These are phyloP conservation scores for Epichloe typhina DNA, from an alignment of 2,329 filamentous ascomycete genomes.

Conservation along the genomic window DNA sequence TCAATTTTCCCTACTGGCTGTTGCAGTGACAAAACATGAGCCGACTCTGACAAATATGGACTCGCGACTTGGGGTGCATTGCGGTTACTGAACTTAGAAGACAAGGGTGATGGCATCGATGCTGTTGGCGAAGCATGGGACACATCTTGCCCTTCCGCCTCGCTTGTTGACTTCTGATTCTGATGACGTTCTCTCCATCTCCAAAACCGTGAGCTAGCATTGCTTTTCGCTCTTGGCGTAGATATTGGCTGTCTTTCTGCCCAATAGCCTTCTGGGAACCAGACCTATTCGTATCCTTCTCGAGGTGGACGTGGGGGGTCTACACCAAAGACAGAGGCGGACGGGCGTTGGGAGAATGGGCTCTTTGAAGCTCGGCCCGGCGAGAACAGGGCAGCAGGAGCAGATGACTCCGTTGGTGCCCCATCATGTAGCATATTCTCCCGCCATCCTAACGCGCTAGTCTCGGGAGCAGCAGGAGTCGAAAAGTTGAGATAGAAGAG, in stretches of 20 bases:
- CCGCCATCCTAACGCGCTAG: not conserved
- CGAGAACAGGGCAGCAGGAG: not conserved
- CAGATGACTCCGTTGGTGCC: not conserved
- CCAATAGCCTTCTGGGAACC: conserved; percentile 50
- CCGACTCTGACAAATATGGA: conserved; percentile 33
- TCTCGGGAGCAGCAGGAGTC: conserved; percentile 1
- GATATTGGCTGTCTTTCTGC: conserved; percentile 35
- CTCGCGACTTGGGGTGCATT: conserved; percentile 17
- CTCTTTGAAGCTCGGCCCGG: not conserved
- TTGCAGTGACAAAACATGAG: conserved; percentile 35
- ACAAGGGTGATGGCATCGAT: conserved; percentile 7
- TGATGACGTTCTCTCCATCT: conserved; percentile 27
- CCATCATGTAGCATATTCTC: conserved; percentile 4
- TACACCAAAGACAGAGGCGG: conserved; percentile 16
- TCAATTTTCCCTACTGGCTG: conserved; percentile 11
- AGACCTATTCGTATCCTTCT: conserved; percentile 46
- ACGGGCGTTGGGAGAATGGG: conserved; percentile 2
- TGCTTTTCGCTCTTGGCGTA: conserved; percentile 18
- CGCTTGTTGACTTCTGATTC: conserved; percentile 23
- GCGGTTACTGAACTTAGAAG: conserved; percentile 4
- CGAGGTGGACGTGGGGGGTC: conserved; percentile 44
- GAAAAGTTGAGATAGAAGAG: conserved; percentile 10
- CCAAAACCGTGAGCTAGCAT: conserved; percentile 22
- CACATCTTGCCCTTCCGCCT: conserved; percentile 13
- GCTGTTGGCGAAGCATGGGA: conserved; percentile 14